Evolutionary conservation across 495 filamentous ascomycete genomes (phyloP), one percentile per base, ranked within the genome.

Genomic region (Echria macrotheca): DNA sequence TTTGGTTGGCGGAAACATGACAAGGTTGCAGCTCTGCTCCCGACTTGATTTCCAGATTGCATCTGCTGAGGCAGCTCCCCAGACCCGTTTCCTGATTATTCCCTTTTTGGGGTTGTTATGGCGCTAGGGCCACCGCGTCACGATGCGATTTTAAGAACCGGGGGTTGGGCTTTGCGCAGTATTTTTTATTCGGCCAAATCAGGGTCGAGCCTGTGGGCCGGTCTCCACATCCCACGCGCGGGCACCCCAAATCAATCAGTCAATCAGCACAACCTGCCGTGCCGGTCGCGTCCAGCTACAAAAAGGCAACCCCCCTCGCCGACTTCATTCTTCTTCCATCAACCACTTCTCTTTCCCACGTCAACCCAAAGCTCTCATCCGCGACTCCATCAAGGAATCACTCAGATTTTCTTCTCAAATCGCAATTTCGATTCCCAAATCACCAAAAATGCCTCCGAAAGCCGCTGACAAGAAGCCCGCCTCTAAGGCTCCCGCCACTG

Each of bases 381-480:
- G 49, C 54, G 28, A 31, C 35, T n/a, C n/a, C n/a, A n/a, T n/a
- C n/a, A n/a, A n/a, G n/a, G n/a, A n/a, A n/a, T n/a, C n/a, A n/a
- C n/a, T n/a, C n/a, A n/a, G n/a, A n/a, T n/a, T n/a, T n/a, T n/a
- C n/a, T n/a, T n/a, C n/a, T n/a, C n/a, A n/a, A n/a, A n/a, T n/a
- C n/a, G n/a, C n/a, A n/a, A n/a, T n/a, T n/a, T n/a, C n/a, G 45
- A 59, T 55, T 57, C 31, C 51, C 63, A 53, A 55, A 63, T 44
- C 24, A 14, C 60, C 67, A 84, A 84, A 65, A 83, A 95, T 95
- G 91, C 82, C 90, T 79, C 90, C 90, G 55, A 96, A 96, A 79
- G 86, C 88, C 67, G 86, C 88, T 65, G 91, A 96, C 88, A 96
- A 95, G 84, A 91, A 91, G 75, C 87, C 87, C 78, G 93, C 90